phyloP scores from a whole-genome alignment of 345 rosid species.

The Populus pruinosa region DNA sequence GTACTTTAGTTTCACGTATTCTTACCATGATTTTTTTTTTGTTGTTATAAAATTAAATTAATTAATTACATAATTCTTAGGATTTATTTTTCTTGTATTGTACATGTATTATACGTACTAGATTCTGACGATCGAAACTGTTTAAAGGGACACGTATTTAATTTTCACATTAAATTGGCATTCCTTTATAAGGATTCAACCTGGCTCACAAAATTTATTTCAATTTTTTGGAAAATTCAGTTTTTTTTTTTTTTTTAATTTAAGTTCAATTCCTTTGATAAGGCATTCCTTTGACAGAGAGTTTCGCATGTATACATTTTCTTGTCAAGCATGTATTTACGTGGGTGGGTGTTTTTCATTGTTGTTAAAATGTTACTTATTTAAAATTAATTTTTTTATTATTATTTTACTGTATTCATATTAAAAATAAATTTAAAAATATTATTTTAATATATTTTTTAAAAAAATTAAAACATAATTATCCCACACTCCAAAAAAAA shows the following conservation, averaged over 20 bases:
- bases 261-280: too few relatives aligned
- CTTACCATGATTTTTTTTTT: not conserved
- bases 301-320: too few relatives aligned
- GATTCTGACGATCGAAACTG: not conserved
- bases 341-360: too few relatives aligned
- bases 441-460: too few relatives aligned
- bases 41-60: not conserved
- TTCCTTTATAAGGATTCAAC: not conserved
- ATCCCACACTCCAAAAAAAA: too few relatives aligned
- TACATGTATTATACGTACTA: not conserved
- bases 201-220: not conserved
- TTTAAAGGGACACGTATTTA: not conserved
- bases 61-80: not conserved
- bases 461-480: too few relatives aligned
- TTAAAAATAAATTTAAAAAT: too few relatives aligned
- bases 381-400: too few relatives aligned
- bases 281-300: too few relatives aligned
- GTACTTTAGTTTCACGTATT: not conserved
- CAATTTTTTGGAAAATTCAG: not conserved
- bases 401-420: too few relatives aligned
- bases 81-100: not conserved
- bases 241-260: not conserved
- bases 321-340: too few relatives aligned
- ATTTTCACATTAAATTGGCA: constrained; percentile 8
- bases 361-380: too few relatives aligned